phyloP scores from a whole-genome alignment of 495 filamentous ascomycete genomes.

The Talaromyces borbonicus region DNA sequence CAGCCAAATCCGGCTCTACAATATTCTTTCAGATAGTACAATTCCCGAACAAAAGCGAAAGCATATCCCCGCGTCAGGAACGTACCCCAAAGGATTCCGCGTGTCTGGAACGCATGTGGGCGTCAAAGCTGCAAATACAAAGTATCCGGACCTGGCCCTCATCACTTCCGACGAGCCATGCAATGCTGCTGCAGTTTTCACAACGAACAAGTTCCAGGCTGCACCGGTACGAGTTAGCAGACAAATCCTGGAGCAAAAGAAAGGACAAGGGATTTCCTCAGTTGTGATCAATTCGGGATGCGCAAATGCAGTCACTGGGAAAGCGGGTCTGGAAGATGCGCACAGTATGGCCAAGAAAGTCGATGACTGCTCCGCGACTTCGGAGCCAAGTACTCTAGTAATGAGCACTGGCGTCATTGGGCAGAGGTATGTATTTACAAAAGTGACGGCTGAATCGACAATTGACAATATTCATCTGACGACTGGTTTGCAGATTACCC shows the following conservation, averaged over 20 bases:
- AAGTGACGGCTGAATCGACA: too few species aligned
- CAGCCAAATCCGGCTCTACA: slow-evolving; percentile 45
- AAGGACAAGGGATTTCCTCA: slow-evolving; percentile 62
- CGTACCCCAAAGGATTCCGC: slow-evolving; percentile 82
- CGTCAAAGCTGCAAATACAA: slow-evolving; percentile 85
- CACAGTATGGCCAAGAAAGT: slow-evolving; percentile 68
- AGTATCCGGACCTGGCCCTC: slow-evolving; percentile 80
- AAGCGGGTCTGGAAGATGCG: slow-evolving; percentile 84
- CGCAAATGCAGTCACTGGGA: slow-evolving; percentile 95
- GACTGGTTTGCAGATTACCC: slow-evolving; percentile 52
- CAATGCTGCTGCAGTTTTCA: slow-evolving; percentile 90
- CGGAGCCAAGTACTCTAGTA: slow-evolving; percentile 64
- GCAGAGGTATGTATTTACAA: slow-evolving; percentile 51
- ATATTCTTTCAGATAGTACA: slow-evolving; percentile 48
- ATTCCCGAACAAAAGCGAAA: slow-evolving; percentile 70
- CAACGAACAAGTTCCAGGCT: slow-evolving; percentile 96
- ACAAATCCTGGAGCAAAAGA: slow-evolving; percentile 52
- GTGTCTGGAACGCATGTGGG: slow-evolving; percentile 85
- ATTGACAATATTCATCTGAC: too few species aligned
- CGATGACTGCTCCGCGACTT: slow-evolving; percentile 56
- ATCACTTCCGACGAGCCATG: slow-evolving; percentile 81
- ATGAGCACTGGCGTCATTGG: slow-evolving; percentile 99
- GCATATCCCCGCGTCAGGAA: slow-evolving; percentile 77
- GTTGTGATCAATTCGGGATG: slow-evolving; percentile 94
- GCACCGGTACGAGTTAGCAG: slow-evolving; percentile 83